Conservation (phyloP, 2,329 filamentous ascomycete genomes). For the Paracamarosporium sp. region DNA sequence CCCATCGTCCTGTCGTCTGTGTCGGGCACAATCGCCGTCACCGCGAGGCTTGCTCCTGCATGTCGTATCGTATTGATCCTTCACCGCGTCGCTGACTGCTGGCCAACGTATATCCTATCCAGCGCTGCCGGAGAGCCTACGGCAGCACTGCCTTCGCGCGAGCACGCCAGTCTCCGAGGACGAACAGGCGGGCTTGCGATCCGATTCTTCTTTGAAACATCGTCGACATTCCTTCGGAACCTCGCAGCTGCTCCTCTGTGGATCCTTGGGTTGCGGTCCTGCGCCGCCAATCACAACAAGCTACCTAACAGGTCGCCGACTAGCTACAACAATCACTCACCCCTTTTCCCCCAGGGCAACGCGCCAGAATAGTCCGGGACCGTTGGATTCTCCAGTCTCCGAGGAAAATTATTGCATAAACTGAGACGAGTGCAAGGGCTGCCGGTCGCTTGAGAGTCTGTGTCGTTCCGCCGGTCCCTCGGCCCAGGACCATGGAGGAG, state of each 20-base stretch:
- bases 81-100: conserved; percentile 8
- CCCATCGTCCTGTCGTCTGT: background rate
- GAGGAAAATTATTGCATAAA: background rate
- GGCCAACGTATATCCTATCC: conserved; percentile 2
- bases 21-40: conserved; percentile 1
- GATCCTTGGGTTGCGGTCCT: conserved; percentile 20
- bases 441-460: conserved; percentile 17
- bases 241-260: conserved; percentile 17
- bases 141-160: background rate
- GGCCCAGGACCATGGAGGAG: conserved; percentile 46
- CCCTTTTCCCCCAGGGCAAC: conserved; percentile 15
- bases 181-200: conserved; percentile 9
- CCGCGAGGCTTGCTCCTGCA: background rate
- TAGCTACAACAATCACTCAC: conserved; percentile 23
- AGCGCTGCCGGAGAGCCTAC: conserved; percentile 6
- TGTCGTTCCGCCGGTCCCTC: conserved; percentile 23
- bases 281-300: conserved; percentile 28
- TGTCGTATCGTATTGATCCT: conserved; percentile 18
- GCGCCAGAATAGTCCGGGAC: background rate
- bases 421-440: conserved; percentile 16
- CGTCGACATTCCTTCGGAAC: conserved; percentile 17
- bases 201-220: conserved; percentile 9
- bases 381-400: background rate
- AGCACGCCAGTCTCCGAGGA: conserved; percentile 9
- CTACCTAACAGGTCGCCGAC: conserved; percentile 20